These are phyloP conservation scores for Patellifolia procumbens DNA, from an alignment of 179 eudicot species.

Conservation along the genomic window DNA sequence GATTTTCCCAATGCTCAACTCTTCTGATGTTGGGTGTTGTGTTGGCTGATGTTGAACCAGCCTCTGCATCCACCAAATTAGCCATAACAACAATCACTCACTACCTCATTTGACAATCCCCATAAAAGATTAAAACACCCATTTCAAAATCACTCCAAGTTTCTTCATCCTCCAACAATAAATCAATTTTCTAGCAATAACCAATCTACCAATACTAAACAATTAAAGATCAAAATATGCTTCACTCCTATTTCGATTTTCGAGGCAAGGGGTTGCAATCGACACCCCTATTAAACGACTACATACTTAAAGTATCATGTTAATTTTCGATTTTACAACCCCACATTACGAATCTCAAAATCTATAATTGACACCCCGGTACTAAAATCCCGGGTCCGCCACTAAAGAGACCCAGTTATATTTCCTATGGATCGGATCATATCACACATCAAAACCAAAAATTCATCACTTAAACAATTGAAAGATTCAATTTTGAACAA, in stretches of 20 bases:
- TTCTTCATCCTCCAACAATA: conserved; percentile 4
- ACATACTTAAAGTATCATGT: too few relatives aligned
- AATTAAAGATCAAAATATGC: not conserved
- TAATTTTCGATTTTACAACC: too few relatives aligned
- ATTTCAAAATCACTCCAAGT: conserved; percentile 13
- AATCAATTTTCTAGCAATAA: not conserved
- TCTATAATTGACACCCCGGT: too few relatives aligned
- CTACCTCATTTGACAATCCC: not conserved
- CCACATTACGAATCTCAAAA: too few relatives aligned
- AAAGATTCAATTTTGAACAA: not conserved
- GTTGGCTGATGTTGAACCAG: conserved; percentile 84
- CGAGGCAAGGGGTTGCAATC: too few relatives aligned
- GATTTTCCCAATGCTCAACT: conserved; percentile 70
- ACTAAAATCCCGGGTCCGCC: too few relatives aligned
- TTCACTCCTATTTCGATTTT: too few relatives aligned
- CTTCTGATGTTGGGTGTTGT: conserved; percentile 72
- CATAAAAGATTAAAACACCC: not conserved
- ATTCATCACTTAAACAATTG: not conserved
- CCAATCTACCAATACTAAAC: not conserved
- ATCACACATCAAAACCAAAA: conserved; percentile 6
- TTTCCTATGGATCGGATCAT: conserved; percentile 9
- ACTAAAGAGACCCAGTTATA: not conserved
- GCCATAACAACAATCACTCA: conserved; percentile 16
- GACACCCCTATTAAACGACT: too few relatives aligned
- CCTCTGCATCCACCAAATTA: conserved; percentile 43